These are phyloP conservation scores for Sclerotiophoma versabilis DNA, from an alignment of 2,329 filamentous ascomycete genomes.

Conservation along the genomic window DNA sequence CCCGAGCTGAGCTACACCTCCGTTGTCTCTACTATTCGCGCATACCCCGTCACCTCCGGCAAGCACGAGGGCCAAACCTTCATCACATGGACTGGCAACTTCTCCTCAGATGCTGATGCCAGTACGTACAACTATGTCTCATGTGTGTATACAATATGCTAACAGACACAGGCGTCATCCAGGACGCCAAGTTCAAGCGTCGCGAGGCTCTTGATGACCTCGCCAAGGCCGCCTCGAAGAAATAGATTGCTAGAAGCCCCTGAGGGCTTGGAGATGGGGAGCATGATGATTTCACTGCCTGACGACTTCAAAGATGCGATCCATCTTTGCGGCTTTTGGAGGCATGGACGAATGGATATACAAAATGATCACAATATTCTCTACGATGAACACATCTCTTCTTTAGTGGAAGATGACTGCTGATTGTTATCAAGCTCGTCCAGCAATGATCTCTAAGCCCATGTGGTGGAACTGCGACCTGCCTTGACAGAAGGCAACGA, in stretches of 20 bases:
- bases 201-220: slow-evolving; percentile 73
- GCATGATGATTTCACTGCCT: background rate
- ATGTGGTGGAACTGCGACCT: background rate
- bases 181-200: slow-evolving; percentile 79
- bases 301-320: background rate
- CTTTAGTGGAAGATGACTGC: no score
- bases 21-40: slow-evolving; percentile 71
- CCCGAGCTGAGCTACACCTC: slow-evolving; percentile 71
- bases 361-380: background rate
- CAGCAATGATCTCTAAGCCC: background rate
- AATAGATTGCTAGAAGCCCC: slow-evolving; percentile 28
- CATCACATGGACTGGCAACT: slow-evolving; percentile 73
- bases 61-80: slow-evolving; percentile 70
- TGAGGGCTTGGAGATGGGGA: background rate
- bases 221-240: slow-evolving; percentile 58
- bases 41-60: slow-evolving; percentile 71
- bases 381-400: background rate
- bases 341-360: background rate
- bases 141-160: background rate
- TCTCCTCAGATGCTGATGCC: slow-evolving; percentile 73
- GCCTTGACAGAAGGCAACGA: background rate
- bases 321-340: background rate
- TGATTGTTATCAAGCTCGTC: no score
- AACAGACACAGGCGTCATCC: slow-evolving; percentile 65
- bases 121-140: slow-evolving; percentile 55